These are phyloP conservation scores for Pythium sukuiense DNA, from an alignment of 352 stramenopile species.

Conservation along the genomic window DNA sequence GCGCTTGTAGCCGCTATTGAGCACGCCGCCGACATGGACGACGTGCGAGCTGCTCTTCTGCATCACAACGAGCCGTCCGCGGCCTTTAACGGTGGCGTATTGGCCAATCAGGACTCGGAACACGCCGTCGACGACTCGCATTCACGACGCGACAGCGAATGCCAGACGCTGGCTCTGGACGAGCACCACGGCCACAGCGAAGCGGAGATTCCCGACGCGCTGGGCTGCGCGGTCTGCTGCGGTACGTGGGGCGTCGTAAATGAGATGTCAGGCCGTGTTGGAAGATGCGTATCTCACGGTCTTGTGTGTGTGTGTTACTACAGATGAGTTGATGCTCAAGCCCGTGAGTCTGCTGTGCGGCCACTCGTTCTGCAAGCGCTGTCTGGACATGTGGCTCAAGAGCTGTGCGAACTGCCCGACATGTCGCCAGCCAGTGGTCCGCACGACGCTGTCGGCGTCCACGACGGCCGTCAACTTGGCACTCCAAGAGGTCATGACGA, in stretches of 20 bases:
- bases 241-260: slow-evolving; percentile 23
- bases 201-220: slow-evolving; percentile 30
- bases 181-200: background rate
- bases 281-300: background rate
- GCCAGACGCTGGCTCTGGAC: background rate
- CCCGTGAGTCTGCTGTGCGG: slow-evolving; percentile 40
- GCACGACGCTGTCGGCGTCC: background rate
- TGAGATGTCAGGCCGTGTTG: background rate
- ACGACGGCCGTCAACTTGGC: slow-evolving; percentile 36
- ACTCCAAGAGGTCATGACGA: slow-evolving; percentile 34
- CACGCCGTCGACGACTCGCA: slow-evolving; percentile 2
- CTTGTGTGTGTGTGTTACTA: background rate
- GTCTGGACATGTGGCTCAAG: slow-evolving; percentile 43
- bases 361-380: slow-evolving; percentile 51
- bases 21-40: slow-evolving; percentile 9
- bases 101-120: background rate
- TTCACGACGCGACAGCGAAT: slow-evolving; percentile 7
- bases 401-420: slow-evolving; percentile 39
- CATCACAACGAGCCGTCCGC: slow-evolving; percentile 7
- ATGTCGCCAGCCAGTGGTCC: slow-evolving; percentile 33
- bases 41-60: slow-evolving; percentile 14
- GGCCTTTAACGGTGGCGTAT: slow-evolving; percentile 6
- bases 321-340: slow-evolving; percentile 51
- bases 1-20: slow-evolving; percentile 24
- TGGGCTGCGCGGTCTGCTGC: slow-evolving; percentile 44